These are phyloP conservation scores for Cryptococcus neoformans DNA, from an alignment of 1,284 basidiomycete species.

Conservation along the genomic window DNA sequence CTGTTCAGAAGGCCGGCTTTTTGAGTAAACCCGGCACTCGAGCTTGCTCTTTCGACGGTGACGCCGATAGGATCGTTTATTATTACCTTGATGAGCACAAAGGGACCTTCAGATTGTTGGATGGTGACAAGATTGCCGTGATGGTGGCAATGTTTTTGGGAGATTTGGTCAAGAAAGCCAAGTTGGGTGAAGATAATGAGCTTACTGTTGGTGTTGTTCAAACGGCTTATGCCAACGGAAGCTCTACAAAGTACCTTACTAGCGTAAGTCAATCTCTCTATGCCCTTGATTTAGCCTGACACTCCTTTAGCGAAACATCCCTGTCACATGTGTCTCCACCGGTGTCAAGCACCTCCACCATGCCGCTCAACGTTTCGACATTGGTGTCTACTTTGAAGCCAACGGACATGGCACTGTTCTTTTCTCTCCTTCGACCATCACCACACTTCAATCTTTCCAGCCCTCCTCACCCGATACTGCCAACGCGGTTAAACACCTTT, in stretches of 20 bases:
- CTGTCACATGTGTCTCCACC: constrained; percentile 92
- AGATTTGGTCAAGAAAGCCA: constrained; percentile 80
- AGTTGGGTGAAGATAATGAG: constrained; percentile 53
- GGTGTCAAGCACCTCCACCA: constrained; percentile 99
- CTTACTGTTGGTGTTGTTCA: constrained; percentile 92
- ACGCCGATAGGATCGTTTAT: constrained; percentile 96
- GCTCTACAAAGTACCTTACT: constrained; percentile 86
- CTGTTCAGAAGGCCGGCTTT: constrained; percentile 47
- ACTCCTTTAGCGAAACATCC: constrained; percentile 53
- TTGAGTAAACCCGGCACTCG: constrained; percentile 67
- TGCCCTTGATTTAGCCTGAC: background rate
- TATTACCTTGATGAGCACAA: constrained; percentile 78
- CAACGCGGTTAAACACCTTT: constrained; percentile 71
- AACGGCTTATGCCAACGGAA: constrained; percentile 98
- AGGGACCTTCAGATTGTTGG: constrained; percentile 79
- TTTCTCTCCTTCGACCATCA: constrained; percentile 74
- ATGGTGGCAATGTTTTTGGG: constrained; percentile 91
- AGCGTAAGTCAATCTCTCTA: constrained; percentile 57
- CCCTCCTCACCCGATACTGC: constrained; percentile 75
- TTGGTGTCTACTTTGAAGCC: constrained; percentile 99
- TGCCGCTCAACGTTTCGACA: constrained; percentile 87
- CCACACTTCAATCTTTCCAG: constrained; percentile 60
- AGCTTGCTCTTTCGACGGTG: constrained; percentile 92
- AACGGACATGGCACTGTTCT: constrained; percentile 98
- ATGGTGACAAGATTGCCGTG: constrained; percentile 98